Evolutionary conservation across 1,284 basidiomycete species (phyloP).

Genomic region (Fomitopsis palustris): DNA sequence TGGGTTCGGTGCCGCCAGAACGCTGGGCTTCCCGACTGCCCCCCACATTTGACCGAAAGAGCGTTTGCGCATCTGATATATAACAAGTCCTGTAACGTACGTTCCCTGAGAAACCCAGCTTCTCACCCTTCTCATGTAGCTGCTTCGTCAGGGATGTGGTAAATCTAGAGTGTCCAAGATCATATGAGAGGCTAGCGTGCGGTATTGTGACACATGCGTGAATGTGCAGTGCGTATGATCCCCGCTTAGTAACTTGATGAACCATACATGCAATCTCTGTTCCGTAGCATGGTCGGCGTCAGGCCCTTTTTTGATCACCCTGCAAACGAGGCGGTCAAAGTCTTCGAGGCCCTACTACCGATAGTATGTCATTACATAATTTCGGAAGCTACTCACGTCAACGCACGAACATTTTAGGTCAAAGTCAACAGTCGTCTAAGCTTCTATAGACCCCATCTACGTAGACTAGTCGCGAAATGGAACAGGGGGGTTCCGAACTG

Average conservation of each 20-base stretch:
- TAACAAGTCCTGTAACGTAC: background rate
- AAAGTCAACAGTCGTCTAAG: background rate
- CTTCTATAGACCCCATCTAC: background rate
- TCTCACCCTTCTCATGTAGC: background rate
- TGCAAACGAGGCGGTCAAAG: background rate
- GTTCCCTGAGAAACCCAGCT: background rate
- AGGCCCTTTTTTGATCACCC: background rate
- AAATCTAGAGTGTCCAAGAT: background rate
- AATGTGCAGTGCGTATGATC: background rate
- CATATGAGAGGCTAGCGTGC: background rate
- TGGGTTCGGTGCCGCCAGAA: background rate
- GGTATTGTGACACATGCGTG: background rate
- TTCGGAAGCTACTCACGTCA: background rate
- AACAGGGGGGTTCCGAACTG: background rate
- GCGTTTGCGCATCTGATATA: background rate
- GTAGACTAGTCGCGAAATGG: background rate
- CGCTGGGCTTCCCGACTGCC: background rate
- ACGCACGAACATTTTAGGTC: background rate
- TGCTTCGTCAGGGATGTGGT: background rate
- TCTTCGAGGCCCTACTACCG: background rate
- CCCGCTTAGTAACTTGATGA: background rate
- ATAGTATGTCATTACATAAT: background rate
- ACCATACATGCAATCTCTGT: no score
- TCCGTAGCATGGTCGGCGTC: background rate
- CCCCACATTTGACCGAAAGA: background rate